Conservation (phyloP, 2,329 filamentous ascomycete species). For the Cladophialophora chaetospira region DNA sequence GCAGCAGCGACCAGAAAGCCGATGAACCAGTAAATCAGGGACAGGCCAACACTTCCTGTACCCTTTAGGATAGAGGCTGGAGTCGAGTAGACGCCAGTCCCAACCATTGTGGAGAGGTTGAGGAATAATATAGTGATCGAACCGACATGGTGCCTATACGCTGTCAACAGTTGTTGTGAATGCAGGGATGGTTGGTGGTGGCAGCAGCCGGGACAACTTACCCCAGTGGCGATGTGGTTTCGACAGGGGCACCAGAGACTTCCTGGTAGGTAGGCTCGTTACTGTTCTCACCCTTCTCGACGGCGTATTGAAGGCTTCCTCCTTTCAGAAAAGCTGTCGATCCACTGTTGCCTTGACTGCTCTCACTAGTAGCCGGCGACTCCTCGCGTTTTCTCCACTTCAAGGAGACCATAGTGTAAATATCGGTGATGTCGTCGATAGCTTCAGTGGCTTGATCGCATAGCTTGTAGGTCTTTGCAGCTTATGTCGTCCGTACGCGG, state of each 20-base stretch:
- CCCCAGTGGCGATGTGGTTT: constrained; percentile 60
- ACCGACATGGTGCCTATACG: constrained; percentile 54
- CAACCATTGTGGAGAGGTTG: constrained; percentile 65
- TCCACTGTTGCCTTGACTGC: background rate
- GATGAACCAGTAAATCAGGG: constrained; percentile 65
- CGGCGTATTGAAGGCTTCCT: constrained; percentile 48
- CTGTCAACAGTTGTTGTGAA: background rate
- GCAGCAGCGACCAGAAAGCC: constrained; percentile 61
- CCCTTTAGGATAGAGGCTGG: constrained; percentile 58
- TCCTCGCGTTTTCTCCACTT: constrained; percentile 2
- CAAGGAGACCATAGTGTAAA: background rate
- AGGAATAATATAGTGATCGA: constrained; percentile 60
- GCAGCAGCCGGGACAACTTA: background rate
- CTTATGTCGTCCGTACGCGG: background rate
- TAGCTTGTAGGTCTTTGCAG: background rate
- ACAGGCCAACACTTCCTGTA: constrained; percentile 64
- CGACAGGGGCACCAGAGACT: constrained; percentile 63
- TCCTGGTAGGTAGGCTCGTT: constrained; percentile 58
- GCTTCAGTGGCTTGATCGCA: background rate
- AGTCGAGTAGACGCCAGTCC: constrained; percentile 66
- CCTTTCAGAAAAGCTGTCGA: constrained; percentile 33
- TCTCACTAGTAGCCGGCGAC: background rate
- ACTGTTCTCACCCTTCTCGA: constrained; percentile 53
- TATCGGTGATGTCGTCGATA: background rate
- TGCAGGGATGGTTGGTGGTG: no score